Percentiles rank a stretch among this genome's conserved stretches.
Conservation (phyloP, 495 filamentous ascomycete genomes). For the Aspergillus steynii region DNA sequence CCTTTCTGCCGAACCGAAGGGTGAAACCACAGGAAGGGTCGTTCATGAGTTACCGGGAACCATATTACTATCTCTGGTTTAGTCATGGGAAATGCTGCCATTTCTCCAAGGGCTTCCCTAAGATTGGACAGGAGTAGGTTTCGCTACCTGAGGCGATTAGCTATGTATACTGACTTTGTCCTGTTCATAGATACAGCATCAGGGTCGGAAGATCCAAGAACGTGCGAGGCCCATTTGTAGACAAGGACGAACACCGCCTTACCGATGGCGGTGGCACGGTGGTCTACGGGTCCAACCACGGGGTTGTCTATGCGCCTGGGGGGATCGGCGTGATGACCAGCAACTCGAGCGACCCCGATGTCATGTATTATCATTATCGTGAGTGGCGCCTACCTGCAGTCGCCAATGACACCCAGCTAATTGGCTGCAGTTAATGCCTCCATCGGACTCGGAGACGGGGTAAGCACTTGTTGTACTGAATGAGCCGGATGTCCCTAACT, state of each 20-base stretch:
- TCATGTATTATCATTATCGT: conserved; percentile 53
- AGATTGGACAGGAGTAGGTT: conserved; percentile 60
- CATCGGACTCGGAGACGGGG: conserved; percentile 38
- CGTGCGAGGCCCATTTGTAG: conserved; percentile 44
- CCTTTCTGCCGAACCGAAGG: conserved; percentile 27
- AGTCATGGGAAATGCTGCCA: conserved; percentile 68
- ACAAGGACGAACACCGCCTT: conserved; percentile 31
- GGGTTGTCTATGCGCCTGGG: conserved; percentile 48
- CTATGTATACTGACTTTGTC: too few species aligned
- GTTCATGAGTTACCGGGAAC: conserved; percentile 56
- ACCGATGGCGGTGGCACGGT: conserved; percentile 43
- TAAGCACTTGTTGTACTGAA: conserved; percentile 21
- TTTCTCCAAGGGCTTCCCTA: conserved; percentile 47
- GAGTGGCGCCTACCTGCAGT: conserved; percentile 3
- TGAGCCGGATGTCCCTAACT: not conserved
- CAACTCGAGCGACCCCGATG: conserved; percentile 33
- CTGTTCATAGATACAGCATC: conserved; percentile 34
- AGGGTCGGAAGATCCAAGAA: conserved; percentile 41
- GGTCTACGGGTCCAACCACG: conserved; percentile 48
- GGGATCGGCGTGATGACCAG: conserved; percentile 41
- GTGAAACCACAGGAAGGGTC: conserved; percentile 59
- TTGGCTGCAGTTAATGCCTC: conserved; percentile 36
- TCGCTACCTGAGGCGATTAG: not conserved
- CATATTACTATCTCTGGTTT: conserved; percentile 72
- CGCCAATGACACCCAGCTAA: not conserved